Evolutionary conservation across 169 alveolate species (phyloP), one percentile per base, ranked within the genome.

Genomic region (Babesia ovata): DNA sequence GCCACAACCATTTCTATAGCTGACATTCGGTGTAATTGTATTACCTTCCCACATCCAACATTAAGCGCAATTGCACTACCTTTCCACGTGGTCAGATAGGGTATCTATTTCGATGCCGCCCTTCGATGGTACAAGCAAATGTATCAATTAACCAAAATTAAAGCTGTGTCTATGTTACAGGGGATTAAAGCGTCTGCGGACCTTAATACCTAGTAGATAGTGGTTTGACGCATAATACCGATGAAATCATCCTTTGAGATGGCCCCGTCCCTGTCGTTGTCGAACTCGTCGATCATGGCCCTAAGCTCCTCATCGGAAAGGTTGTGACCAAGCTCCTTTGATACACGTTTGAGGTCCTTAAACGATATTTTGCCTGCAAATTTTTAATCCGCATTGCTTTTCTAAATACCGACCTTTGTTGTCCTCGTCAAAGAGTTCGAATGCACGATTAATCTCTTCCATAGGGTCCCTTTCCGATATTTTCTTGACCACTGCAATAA

Each of bases 211-310:
- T 87, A 94, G 74, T 94, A 96, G 58, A 96, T 79, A 67, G 93
- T 94, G 45, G 99, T 95, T 87, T 97, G 97, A 65, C 94, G 96
- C 99, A 97, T 97, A 46, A 97, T 96, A 74, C 96, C 93, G 67
- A 97, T 84, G 91, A 97, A 97, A 72, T 97, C 99, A 53, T 97
- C 99, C 75, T 96, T 96, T 28, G 92, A 89, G 57, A 96, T 93
- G 62, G 92, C 97, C 7, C 99, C 99, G 90, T 97, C 99, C 77
- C 96, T 94, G 85, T 97, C 99, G 58, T 92, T 89, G 85, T 97
- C 99, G 66, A 98, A 98, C 79, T 96, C 98, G 76, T 96, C 99
- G 52, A 97, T 94, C 99, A 97, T 97, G 70, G 98, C 99, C 81
- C 96, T 96, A 45, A 97, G 93, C 76, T 97, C 99, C 42, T 97